Base-by-base conservation (phyloP, 768 basidiomycete genomes). In the Phylloporus rhodoxanthus region DNA sequence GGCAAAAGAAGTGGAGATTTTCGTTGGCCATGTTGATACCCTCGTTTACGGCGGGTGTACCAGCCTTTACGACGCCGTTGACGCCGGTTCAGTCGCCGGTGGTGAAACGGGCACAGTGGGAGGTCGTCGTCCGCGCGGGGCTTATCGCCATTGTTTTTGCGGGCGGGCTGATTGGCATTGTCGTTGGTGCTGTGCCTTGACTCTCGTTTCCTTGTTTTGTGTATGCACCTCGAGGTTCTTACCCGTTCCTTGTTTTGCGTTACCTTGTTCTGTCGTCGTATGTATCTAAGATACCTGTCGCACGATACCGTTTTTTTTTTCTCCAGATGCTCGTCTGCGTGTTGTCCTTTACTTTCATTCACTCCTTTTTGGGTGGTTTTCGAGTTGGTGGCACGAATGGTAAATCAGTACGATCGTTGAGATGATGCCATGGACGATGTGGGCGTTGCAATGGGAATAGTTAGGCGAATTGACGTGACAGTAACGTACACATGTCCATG, bases 81-180 rank as follows among this genome's bases (percentile, higher is more conserved):
- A 88, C 88, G 37, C 75, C 73, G 34, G 72, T 91, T 19, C 72
- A 85, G 43, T 85, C 77, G 51, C 82, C 85, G 14, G 73, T 84
- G 48, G 79, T 90, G 44, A 75, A 79, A 45, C 75, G 89, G n/a
- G 86, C 80, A 3, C 89, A 91, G 57, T 91, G 88, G 89, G 87
- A 90, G 66, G 84, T 91, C 25, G 85, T 90, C 26, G 70, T 85
- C 23, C 72, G 85, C 32, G 83, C 82, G 2, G 73, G 71, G 38
- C 25, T 70, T 0, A 56, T 81, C 9, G 79, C 79, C 0, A 67
- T 79, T 20, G 23, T 83, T 13, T 47, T 70, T 1, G 62, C 69
- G 15, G 52, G 62, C 2, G 56, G 47, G 11, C 30, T 77, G 48
- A 48, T 66, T 2, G 74, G 70, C 0, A 53, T 71, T 0, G 51